These are phyloP conservation scores for Alternaria panax DNA, from an alignment of 2,329 filamentous ascomycete species.

Conservation along the genomic window DNA sequence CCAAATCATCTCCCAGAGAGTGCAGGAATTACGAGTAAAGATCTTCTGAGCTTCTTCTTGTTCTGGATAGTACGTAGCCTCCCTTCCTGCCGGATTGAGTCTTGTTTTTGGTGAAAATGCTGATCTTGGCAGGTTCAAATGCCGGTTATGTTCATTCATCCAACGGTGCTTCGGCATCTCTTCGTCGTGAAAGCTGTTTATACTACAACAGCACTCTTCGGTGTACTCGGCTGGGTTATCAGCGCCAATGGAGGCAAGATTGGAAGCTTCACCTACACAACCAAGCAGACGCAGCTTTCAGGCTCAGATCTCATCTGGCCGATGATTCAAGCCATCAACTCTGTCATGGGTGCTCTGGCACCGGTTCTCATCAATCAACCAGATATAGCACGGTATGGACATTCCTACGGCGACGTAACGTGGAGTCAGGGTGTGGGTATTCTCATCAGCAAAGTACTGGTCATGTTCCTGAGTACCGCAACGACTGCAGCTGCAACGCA, in stretches of 20 bases:
- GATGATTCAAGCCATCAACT: conserved; percentile 17
- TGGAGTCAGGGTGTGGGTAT: conserved; percentile 32
- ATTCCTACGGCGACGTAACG: conserved; percentile 24
- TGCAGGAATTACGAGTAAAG: conserved; percentile 49
- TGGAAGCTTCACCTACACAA: conserved; percentile 28
- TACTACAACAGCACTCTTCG: conserved; percentile 23
- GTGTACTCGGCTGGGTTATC: conserved; percentile 27
- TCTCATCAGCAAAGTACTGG: conserved; percentile 28
- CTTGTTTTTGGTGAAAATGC: neutral
- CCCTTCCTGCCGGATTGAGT: neutral
- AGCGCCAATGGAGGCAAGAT: conserved; percentile 34
- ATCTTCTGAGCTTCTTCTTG: conserved; percentile 27
- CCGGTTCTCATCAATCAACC: conserved; percentile 31
- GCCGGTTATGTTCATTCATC: conserved; percentile 38
- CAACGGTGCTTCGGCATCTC: conserved; percentile 31
- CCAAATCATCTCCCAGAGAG: conserved; percentile 55
- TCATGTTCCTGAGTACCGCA: conserved; percentile 29
- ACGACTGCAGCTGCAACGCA: conserved; percentile 24
- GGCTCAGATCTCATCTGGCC: conserved; percentile 28
- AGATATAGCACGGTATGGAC: conserved; percentile 33
- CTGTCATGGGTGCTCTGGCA: conserved; percentile 29
- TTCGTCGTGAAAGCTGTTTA: conserved; percentile 30
- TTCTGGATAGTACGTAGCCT: conserved; percentile 26
- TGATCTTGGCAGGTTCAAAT: conserved; percentile 25
- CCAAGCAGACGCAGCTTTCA: conserved; percentile 22